Base-by-base conservation (phyloP, 2,329 filamentous ascomycete species). In the Fusarium sp. region DNA sequence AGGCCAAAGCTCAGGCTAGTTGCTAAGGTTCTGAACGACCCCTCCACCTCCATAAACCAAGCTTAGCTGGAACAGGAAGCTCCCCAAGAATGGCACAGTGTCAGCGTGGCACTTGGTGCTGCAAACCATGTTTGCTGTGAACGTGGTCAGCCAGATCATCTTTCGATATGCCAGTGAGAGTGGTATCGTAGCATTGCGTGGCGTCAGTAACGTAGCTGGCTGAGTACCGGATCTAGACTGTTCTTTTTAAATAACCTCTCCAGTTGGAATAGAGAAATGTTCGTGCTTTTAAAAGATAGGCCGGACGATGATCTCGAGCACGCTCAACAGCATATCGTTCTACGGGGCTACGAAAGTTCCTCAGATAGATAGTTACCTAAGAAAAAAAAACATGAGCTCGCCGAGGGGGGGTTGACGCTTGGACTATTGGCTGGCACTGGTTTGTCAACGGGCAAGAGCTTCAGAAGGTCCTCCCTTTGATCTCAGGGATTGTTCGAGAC, bases 61-160 rank as follows among this genome's bases (percentile, higher is more conserved):
- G 52, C 75, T 77, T 78, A 50, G 38, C 77, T 68, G 12, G 54
- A 77, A 75, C 36, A 77, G 77, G 77, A 71, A 78, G 77, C 76
- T 78, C 73, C 63, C 34, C 66, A 63, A 62, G 61, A 60, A 50
- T 66, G 69, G 62, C 74, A 77, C 76, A 75, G 76, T 76, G 75
- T 70, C 67, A 68, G 57, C 44, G 42, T 61, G 58, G 38, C 36
- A 54, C 59, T 51, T 59, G 38, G 48, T 42, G 50, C n/a, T 51
- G 48, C 45, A 26, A 64, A 54, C 52, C 39, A 59, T 64, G 61
- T 52, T 45, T 66, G 51, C 65, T 22, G 12, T 61, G 56, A 57
- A 71, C 44, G 39, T 34, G 28, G 47, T 36, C 42, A 47, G 66
- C 52, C 38, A 55, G 62, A 62, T 59, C 47, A 38, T 68, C 41